Evolutionary conservation across 2,329 filamentous ascomycete species (phyloP), one percentile per base, ranked within the genome.

Genomic region (Cladosporium sp.): DNA sequence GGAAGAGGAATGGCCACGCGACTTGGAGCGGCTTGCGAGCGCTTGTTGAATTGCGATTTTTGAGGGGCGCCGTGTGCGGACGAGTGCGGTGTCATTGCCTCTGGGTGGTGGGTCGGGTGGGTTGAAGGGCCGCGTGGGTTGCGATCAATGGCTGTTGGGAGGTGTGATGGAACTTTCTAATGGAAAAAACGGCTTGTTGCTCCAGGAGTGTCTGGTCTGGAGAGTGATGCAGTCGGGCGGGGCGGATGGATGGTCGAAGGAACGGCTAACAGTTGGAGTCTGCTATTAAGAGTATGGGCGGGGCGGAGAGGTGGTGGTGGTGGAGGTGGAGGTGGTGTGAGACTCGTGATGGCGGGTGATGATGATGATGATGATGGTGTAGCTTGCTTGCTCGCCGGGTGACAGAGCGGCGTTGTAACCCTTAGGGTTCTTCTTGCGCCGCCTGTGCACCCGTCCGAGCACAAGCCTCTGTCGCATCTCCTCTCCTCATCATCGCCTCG

Each of bases 1-100:
- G 72, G 64, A 50, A 76, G 65, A 23, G 74, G 74, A 58, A 76
- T 73, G n/a, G 73, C 74, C 29, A 76, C 68, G 37, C 73, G 70
- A 53, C 64, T 68, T 10, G 66, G 57, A 28, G 68, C 60, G 44
- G 70, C 68, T 35, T 62, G 64, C 57, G 64, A 60, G 29, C 67
- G 50, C 49, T 67, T 70, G 62, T 67, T 68, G 55, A 37, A 50
- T 31, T 68, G 66, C 46, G 64, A 65, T 56, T 65, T 66, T 33
- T 62, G 55, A 46, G 63, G 63, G 33, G 66, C 58, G 31, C 63
- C 62, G 44, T 37, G 31, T 31, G 35, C 59, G 59, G 60, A 68
- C 52, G 69, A 67, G 56, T 66, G 66, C 63, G 68, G 65, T 66
- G 71, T 65, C 71, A 73, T 73, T 63, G 49, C 67, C 59, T 40